Evolutionary conservation across 164 flowering plant genomes (phyloP).

Genomic region (Pachysandra terminalis): DNA sequence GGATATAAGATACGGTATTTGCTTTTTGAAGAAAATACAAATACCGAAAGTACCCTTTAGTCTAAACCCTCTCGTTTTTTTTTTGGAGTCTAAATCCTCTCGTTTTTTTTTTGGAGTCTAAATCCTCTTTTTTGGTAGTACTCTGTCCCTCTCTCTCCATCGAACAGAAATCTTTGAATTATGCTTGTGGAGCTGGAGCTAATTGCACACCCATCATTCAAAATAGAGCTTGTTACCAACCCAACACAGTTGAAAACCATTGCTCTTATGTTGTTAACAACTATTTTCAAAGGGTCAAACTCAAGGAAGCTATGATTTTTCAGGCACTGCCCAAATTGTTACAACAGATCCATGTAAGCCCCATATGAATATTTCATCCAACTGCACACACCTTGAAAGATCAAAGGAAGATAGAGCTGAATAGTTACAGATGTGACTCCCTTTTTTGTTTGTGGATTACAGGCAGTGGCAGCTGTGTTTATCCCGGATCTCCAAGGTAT

Average conservation of each 20-base stretch:
- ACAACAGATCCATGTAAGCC: no score
- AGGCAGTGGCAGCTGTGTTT: constrained; percentile 35
- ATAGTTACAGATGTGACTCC: neutral
- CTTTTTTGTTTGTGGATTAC: constrained; percentile 12
- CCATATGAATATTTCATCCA: no score
- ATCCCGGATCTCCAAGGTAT: constrained; percentile 43
- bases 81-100: no score
- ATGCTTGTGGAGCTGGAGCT: constrained; percentile 88
- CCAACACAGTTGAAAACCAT: constrained; percentile 70
- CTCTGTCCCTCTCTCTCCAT: no score
- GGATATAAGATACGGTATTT: no score
- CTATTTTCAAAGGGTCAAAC: constrained; percentile 58
- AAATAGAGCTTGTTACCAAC: constrained; percentile 59
- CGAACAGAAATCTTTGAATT: constrained; percentile 72
- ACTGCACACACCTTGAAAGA: no score
- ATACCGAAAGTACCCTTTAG: no score
- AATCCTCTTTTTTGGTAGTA: no score
- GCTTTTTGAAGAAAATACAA: no score
- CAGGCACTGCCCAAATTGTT: constrained; percentile 13
- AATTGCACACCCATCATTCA: constrained; percentile 58
- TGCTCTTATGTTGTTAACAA: constrained; percentile 81
- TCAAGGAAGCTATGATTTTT: constrained; percentile 56
- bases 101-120: no score
- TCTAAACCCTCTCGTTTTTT: no score
- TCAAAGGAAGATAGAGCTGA: no score